Conservation (phyloP, 2,329 filamentous ascomycete species). For the Trichoderma polysporum region DNA sequence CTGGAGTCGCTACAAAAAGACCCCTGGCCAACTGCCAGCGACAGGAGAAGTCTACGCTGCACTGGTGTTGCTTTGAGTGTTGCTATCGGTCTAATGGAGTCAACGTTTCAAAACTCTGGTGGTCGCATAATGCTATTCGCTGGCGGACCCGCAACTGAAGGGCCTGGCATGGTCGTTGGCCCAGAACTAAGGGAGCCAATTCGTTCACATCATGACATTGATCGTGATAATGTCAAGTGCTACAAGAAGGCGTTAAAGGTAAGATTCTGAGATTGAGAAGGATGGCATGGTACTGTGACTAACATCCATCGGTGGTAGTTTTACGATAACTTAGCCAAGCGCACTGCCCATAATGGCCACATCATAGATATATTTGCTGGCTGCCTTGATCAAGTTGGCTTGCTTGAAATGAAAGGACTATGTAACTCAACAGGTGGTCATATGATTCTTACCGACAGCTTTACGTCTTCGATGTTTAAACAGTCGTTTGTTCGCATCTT, state of each 20-base stretch:
- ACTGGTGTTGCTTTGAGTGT: slow-evolving; percentile 96
- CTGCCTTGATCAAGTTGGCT: slow-evolving; percentile 93
- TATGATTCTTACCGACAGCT: slow-evolving; percentile 97
- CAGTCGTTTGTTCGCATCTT: slow-evolving; percentile 97
- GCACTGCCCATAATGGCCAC: slow-evolving; percentile 93
- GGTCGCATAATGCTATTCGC: slow-evolving; percentile 97
- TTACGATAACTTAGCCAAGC: slow-evolving; percentile 91
- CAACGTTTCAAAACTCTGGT: slow-evolving; percentile 92
- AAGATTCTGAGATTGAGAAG: slow-evolving; percentile 26
- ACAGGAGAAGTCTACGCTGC: slow-evolving; percentile 85
- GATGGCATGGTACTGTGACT: neutral
- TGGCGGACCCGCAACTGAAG: slow-evolving; percentile 91
- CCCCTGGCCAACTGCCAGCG: slow-evolving; percentile 94
- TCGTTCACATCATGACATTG: slow-evolving; percentile 97
- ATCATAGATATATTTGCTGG: slow-evolving; percentile 97
- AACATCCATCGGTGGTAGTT: slow-evolving; percentile 57
- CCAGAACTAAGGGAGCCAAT: slow-evolving; percentile 95
- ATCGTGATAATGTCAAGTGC: slow-evolving; percentile 98
- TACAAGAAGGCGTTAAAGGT: slow-evolving; percentile 99
- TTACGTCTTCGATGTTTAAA: slow-evolving; percentile 99
- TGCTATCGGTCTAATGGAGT: slow-evolving; percentile 87
- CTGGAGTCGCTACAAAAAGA: slow-evolving; percentile 95
- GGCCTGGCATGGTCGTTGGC: slow-evolving; percentile 93
- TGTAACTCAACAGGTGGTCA: slow-evolving; percentile 95
- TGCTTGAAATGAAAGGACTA: slow-evolving; percentile 97